Evolutionary conservation across 2,329 filamentous ascomycete genomes (phyloP).

Genomic region (Magnaporthiopsis rhizophila): DNA sequence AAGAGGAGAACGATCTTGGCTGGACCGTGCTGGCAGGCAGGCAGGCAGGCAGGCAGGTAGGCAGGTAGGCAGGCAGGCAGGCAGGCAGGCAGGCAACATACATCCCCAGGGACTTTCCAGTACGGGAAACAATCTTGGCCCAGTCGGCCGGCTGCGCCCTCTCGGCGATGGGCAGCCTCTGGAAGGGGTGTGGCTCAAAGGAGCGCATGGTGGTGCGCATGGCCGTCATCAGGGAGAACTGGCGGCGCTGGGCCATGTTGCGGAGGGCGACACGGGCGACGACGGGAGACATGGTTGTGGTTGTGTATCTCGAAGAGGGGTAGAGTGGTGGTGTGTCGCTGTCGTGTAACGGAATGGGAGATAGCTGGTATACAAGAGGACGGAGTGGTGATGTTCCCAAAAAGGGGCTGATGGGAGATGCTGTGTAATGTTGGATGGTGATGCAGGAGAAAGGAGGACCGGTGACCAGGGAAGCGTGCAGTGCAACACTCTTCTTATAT

Average conservation of each 20-base stretch:
- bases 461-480: background rate
- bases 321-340: background rate
- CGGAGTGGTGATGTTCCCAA: constrained; percentile 8
- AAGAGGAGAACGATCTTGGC: constrained; percentile 4
- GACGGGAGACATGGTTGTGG: constrained; percentile 25
- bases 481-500: constrained; percentile 6
- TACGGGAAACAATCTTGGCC: constrained; percentile 25
- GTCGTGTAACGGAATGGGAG: constrained; percentile 3
- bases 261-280: constrained; percentile 25
- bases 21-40: too few species aligned
- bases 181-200: constrained; percentile 30
- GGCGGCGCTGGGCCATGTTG: constrained; percentile 20
- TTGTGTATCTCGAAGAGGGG: background rate
- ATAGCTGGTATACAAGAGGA: background rate
- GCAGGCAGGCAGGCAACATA: constrained; percentile 19
- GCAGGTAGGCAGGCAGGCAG: too few species aligned
- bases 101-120: constrained; percentile 23
- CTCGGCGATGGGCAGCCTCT: constrained; percentile 24
- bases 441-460: background rate
- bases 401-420: constrained; percentile 1
- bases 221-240: constrained; percentile 27
- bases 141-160: constrained; percentile 27
- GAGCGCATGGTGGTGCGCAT: constrained; percentile 27
- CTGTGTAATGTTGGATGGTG: constrained; percentile 5
- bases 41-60: too few species aligned